phyloP scores from a whole-genome alignment of 1,284 basidiomycete species.

The Ceratobasidium sp. region DNA sequence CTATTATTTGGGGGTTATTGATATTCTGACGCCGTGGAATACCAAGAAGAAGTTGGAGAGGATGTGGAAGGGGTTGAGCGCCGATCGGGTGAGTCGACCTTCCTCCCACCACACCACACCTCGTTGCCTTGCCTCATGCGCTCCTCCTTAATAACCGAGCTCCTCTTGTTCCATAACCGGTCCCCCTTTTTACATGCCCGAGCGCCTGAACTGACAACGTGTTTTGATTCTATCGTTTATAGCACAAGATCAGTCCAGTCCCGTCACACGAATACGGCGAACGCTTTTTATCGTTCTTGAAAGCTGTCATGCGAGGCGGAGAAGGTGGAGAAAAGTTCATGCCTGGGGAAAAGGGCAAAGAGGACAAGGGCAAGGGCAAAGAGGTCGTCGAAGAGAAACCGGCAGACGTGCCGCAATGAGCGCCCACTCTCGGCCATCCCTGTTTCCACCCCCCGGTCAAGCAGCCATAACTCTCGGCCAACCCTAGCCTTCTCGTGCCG shows the following conservation, averaged over 20 bases:
- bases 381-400: conserved; percentile 11
- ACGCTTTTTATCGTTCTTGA: conserved; percentile 90
- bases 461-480: too few species aligned
- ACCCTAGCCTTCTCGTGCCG: neutral
- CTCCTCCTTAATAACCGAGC: too few species aligned
- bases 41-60: conserved; percentile 87
- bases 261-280: conserved; percentile 87
- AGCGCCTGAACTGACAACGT: conserved; percentile 8
- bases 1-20: conserved; percentile 96
- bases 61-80: conserved; percentile 91
- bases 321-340: conserved; percentile 73
- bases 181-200: conserved; percentile 6
- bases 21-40: conserved; percentile 93
- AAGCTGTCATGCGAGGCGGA: conserved; percentile 87
- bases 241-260: conserved; percentile 96
- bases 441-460: too few species aligned
- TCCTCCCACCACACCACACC: too few species aligned
- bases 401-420: conserved; percentile 12
- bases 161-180: too few species aligned
- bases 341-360: conserved; percentile 57
- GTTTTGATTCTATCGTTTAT: conserved; percentile 22
- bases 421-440: too few species aligned
- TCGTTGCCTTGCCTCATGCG: too few species aligned
- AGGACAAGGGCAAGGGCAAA: conserved; percentile 57
- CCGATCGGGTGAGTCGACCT: conserved; percentile 86